Evolutionary conservation across 2,329 filamentous ascomycete genomes (phyloP).

Genomic region (Sporothrix pallida): DNA sequence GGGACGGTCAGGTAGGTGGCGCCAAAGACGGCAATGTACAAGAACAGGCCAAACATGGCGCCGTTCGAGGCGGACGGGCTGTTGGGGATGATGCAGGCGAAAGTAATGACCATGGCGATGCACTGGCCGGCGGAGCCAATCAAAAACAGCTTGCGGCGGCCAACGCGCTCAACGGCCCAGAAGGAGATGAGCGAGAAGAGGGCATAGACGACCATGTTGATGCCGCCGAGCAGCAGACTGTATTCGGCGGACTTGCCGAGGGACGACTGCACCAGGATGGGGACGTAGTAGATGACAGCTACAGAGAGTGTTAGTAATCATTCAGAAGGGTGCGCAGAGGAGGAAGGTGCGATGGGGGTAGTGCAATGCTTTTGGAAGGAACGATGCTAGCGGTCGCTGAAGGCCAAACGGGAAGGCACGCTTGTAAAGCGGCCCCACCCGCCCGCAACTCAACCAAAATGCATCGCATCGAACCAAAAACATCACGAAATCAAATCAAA

Average conservation of each 20-base stretch:
- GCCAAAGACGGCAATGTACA: conserved; percentile 66
- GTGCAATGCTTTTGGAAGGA: too few relatives aligned
- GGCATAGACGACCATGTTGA: conserved; percentile 63
- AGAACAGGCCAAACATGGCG: conserved; percentile 60
- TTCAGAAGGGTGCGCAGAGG: too few relatives aligned
- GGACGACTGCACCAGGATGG: conserved; percentile 59
- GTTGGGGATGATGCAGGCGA: conserved; percentile 40
- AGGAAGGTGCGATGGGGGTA: too few relatives aligned
- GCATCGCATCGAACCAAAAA: too few relatives aligned
- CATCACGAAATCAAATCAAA: too few relatives aligned
- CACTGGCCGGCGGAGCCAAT: conserved; percentile 67
- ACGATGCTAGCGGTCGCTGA: too few relatives aligned
- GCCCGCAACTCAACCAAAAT: too few relatives aligned
- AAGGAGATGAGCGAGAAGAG: conserved; percentile 63
- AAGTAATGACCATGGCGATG: conserved; percentile 63
- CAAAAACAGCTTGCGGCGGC: conserved; percentile 67
- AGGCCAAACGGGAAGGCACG: too few relatives aligned
- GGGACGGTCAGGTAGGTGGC: conserved; percentile 62
- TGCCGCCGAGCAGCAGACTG: conserved; percentile 59
- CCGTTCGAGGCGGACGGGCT: conserved; percentile 44
- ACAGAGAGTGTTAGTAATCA: conserved; percentile 40
- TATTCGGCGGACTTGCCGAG: conserved; percentile 52
- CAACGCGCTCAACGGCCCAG: conserved; percentile 51
- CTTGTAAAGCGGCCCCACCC: too few relatives aligned
- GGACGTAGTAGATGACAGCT: conserved; percentile 70